Percentiles rank a stretch among this genome's conserved stretches.
phyloP scores from a whole-genome alignment of 345 rosid genomes.

The Aquilaria yunnanensis region DNA sequence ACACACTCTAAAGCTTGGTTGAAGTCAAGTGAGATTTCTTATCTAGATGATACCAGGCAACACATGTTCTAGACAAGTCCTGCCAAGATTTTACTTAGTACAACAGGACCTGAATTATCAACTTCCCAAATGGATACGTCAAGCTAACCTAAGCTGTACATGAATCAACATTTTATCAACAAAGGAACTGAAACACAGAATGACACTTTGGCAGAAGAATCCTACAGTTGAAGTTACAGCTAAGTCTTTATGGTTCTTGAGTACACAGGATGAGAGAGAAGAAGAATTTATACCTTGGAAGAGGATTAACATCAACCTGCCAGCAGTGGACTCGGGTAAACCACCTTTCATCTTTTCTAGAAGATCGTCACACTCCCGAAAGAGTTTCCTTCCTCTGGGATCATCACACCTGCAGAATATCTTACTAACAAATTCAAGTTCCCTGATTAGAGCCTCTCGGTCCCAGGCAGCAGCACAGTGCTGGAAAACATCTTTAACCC shows the following conservation, averaged over 20 bases:
- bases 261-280: no score
- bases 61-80: no score
- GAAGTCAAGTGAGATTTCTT: no score
- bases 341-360: slow-evolving; percentile 74
- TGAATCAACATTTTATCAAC: no score
- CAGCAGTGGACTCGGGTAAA: slow-evolving; percentile 52
- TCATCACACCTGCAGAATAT: slow-evolving; percentile 85
- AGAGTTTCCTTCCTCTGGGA: slow-evolving; percentile 65
- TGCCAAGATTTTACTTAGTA: no score
- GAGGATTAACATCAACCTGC: slow-evolving; percentile 59
- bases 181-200: not conserved
- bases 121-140: no score
- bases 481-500: slow-evolving; percentile 95
- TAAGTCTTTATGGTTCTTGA: no score
- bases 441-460: slow-evolving; percentile 64
- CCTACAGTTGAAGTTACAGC: not conserved
- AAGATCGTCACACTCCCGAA: slow-evolving; percentile 81
- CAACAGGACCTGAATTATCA: no score
- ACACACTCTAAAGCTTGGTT: no score
- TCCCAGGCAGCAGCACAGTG: slow-evolving; percentile 89
- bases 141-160: no score
- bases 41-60: no score
- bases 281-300: slow-evolving; percentile 55
- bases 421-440: slow-evolving; percentile 76
- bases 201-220: not conserved